phyloP scores from a whole-genome alignment of 108 stramenopile genomes.

The Fistulifera solaris region DNA sequence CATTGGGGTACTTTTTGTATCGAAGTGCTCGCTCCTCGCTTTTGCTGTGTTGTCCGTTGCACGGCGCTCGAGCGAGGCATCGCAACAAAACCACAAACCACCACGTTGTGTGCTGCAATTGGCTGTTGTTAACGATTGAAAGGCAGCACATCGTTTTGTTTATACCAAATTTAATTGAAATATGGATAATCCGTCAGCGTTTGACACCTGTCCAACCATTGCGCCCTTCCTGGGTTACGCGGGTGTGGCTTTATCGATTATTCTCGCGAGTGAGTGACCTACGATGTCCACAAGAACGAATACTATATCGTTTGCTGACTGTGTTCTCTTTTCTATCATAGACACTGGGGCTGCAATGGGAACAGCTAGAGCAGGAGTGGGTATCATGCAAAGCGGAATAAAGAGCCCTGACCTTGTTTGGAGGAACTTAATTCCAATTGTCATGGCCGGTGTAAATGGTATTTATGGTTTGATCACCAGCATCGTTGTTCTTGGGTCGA shows the following conservation, averaged over 20 bases:
- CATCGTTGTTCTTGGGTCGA: conserved; percentile 32
- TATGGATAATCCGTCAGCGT: background rate
- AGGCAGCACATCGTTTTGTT: too few species aligned
- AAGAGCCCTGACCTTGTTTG: conserved; percentile 31
- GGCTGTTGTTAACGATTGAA: too few species aligned
- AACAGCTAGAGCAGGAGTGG: conserved; percentile 38
- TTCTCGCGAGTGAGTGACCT: conserved; percentile 30
- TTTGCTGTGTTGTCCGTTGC: too few species aligned
- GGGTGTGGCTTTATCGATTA: conserved; percentile 38
- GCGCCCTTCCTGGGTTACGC: conserved; percentile 60
- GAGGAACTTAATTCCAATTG: conserved; percentile 43
- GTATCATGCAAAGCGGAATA: conserved; percentile 37
- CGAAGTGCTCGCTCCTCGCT: too few species aligned
- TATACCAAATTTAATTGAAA: background rate
- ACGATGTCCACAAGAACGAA: background rate
- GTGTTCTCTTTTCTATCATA: background rate
- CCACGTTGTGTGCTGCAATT: too few species aligned
- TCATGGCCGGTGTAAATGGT: conserved; percentile 49
- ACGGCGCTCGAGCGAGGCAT: too few species aligned
- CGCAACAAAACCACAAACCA: too few species aligned
- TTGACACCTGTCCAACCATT: conserved; percentile 61
- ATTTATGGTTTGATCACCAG: conserved; percentile 48
- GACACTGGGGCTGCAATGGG: conserved; percentile 41
- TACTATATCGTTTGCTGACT: background rate
- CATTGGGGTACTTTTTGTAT: too few species aligned